Evolutionary conservation across 768 basidiomycete species (phyloP).

Genomic region (Phlegmacium glaucopus): DNA sequence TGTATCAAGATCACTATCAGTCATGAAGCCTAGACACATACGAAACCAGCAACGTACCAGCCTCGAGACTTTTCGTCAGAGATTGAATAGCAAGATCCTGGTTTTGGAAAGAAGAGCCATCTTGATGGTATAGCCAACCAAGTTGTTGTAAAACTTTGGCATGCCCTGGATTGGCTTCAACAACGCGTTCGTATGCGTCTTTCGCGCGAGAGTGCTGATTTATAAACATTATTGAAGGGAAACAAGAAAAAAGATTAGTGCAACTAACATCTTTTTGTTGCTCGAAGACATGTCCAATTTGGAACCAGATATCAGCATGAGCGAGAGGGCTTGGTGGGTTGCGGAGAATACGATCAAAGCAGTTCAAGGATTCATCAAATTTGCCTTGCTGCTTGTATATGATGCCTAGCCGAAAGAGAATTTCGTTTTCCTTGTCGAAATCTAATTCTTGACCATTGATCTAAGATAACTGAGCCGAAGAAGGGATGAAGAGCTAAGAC

Average conservation of each 20-base stretch:
- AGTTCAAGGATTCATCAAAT: constrained; percentile 81
- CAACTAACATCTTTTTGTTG: constrained; percentile 89
- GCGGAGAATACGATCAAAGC: constrained; percentile 95
- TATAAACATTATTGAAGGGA: constrained; percentile 12
- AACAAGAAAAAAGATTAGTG: not conserved
- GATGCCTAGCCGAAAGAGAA: constrained; percentile 95
- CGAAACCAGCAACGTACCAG: constrained; percentile 52
- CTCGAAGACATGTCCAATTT: constrained; percentile 98
- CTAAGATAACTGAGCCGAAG: constrained; percentile 13
- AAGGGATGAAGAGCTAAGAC: constrained; percentile 19
- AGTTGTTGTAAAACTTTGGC: constrained; percentile 98
- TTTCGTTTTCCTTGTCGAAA: constrained; percentile 98
- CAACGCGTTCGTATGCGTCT: constrained; percentile 94
- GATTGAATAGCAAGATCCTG: constrained; percentile 93
- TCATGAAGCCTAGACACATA: not conserved
- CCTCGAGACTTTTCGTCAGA: constrained; percentile 92
- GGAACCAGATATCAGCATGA: constrained; percentile 99
- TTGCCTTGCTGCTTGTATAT: constrained; percentile 99
- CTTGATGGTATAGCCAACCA: constrained; percentile 97
- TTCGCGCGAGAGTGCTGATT: constrained; percentile 81
- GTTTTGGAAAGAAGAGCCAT: constrained; percentile 92
- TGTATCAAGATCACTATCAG: constrained; percentile 23
- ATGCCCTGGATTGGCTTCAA: constrained; percentile 88
- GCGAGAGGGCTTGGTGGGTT: constrained; percentile 95
- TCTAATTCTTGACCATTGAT: constrained; percentile 52